These are phyloP conservation scores for Eucalyptus marginata DNA, from an alignment of 345 rosid species.

Conservation along the genomic window DNA sequence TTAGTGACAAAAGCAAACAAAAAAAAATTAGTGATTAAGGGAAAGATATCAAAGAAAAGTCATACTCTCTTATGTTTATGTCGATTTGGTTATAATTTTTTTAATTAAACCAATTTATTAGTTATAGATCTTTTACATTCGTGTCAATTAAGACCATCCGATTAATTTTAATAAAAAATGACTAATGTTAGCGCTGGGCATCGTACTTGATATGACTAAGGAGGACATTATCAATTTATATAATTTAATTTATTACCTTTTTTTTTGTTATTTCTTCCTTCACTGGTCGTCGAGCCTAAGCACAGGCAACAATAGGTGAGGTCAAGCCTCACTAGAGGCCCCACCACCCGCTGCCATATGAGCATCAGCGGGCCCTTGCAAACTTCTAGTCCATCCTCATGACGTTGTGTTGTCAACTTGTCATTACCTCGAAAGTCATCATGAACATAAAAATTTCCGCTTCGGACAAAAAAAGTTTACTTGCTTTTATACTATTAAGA, in stretches of 20 bases:
- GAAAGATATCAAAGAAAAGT: no score
- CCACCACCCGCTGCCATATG: background rate
- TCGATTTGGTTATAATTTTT: accelerated
- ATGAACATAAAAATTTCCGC: accelerated
- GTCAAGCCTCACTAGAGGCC: background rate
- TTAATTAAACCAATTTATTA: no score
- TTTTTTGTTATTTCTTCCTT: no score
- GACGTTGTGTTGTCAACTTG: background rate
- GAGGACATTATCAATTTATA: background rate
- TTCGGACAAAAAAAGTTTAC: background rate
- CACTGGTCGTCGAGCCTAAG: accelerated
- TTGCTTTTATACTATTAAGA: background rate
- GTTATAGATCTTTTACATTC: no score
- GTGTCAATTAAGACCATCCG: accelerated
- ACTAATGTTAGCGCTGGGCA: accelerated
- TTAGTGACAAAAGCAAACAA: background rate
- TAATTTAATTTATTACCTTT: accelerated
- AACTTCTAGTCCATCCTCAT: background rate
- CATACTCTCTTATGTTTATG: no score
- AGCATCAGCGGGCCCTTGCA: accelerated
- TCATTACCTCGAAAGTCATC: accelerated
- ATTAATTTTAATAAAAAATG: no score
- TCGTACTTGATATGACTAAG: accelerated
- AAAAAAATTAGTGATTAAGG: no score
- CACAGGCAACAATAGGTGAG: accelerated